phyloP scores from a whole-genome alignment of 345 rosid genomes.

The Moricandia moricandioides region DNA sequence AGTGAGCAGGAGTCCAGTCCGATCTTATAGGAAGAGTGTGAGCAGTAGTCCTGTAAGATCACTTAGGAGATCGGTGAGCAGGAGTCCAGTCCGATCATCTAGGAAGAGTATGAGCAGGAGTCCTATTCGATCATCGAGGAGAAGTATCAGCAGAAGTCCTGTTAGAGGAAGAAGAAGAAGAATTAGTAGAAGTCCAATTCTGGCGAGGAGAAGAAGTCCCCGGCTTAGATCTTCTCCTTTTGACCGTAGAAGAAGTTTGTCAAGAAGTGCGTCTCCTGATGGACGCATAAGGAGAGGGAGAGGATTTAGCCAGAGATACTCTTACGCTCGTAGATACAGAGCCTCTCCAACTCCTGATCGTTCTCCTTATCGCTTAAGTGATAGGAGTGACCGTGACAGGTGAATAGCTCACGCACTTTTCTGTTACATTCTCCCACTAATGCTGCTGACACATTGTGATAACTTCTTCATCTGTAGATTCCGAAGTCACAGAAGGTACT shows the following conservation, averaged over 20 bases:
- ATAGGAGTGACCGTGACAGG: constrained; percentile 75
- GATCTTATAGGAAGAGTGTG: constrained; percentile 34
- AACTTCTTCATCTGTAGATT: constrained; percentile 43
- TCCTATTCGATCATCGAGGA: constrained; percentile 49
- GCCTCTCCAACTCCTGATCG: constrained; percentile 85
- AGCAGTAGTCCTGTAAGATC: constrained; percentile 49
- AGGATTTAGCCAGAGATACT: constrained; percentile 83
- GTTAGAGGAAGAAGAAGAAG: constrained; percentile 59
- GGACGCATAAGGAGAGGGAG: constrained; percentile 91
- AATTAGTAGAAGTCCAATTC: constrained; percentile 58
- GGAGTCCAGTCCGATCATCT: constrained; percentile 37
- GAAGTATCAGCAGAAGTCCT: constrained; percentile 60
- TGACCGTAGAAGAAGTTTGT: constrained; percentile 63
- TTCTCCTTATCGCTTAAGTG: constrained; percentile 72
- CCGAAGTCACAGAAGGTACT: constrained; percentile 67
- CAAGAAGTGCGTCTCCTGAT: constrained; percentile 81
- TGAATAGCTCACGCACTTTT: constrained; percentile 18
- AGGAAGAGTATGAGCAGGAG: constrained; percentile 51
- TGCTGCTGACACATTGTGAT: not conserved
- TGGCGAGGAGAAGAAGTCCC: constrained; percentile 48
- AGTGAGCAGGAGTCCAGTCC: constrained; percentile 51
- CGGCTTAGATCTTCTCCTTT: constrained; percentile 63
- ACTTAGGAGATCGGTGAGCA: constrained; percentile 48
- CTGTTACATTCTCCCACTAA: not conserved
- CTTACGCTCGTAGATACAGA: constrained; percentile 86